These are phyloP conservation scores for Xylogone sp. DNA, from an alignment of 2,329 filamentous ascomycete genomes.

Conservation along the genomic window DNA sequence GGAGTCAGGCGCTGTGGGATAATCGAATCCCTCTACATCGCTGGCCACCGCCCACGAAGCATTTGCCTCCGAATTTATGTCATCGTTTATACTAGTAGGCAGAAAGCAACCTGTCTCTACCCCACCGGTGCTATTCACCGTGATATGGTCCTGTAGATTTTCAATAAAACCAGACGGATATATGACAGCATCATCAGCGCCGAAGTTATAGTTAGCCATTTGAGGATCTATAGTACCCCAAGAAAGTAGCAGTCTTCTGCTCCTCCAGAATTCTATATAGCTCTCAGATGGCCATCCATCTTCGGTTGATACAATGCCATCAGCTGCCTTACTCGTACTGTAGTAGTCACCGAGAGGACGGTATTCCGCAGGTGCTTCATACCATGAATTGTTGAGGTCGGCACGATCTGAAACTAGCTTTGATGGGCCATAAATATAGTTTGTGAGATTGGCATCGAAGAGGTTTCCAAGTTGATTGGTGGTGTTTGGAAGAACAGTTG, in stretches of 20 bases:
- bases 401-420: constrained; percentile 45
- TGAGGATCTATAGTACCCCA: constrained; percentile 56
- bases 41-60: constrained; percentile 48
- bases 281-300: constrained; percentile 63
- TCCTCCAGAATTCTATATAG: constrained; percentile 50
- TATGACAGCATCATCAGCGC: constrained; percentile 43
- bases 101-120: constrained; percentile 53
- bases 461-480: constrained; percentile 42
- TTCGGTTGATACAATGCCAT: constrained; percentile 39
- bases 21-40: constrained; percentile 24
- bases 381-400: constrained; percentile 58
- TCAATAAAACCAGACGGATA: constrained; percentile 46
- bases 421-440: constrained; percentile 50
- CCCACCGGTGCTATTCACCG: constrained; percentile 32
- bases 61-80: constrained; percentile 39
- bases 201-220: constrained; percentile 51
- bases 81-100: constrained; percentile 28
- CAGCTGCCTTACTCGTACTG: constrained; percentile 30
- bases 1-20: constrained; percentile 21
- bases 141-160: constrained; percentile 28
- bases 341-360: constrained; percentile 51
- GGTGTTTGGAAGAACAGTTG: constrained; percentile 38
- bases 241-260: constrained; percentile 49
- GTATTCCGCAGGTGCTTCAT: constrained; percentile 34
- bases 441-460: constrained; percentile 42